Conservation (phyloP, 345 rosid species). For the Populus ilicifolia region DNA sequence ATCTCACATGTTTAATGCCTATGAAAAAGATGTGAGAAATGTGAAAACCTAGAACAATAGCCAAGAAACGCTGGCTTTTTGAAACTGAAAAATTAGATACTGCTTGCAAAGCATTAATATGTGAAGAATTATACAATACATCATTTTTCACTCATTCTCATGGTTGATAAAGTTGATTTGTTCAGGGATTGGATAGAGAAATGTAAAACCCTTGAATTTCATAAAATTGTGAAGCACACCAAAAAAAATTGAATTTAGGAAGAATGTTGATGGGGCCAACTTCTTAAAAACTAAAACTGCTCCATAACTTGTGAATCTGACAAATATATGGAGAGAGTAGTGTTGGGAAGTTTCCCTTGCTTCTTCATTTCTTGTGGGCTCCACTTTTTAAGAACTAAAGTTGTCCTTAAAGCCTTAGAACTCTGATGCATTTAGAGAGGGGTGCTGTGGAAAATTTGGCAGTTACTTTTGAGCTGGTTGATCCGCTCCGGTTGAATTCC, state of each 20-base stretch:
- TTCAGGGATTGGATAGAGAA: not conserved
- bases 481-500: not conserved
- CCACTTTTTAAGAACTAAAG: not conserved
- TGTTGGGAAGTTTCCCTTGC: not conserved
- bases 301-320: not conserved
- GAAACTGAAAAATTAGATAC: not conserved
- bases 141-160: not conserved
- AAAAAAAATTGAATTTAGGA: not conserved
- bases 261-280: not conserved
- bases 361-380: not conserved
- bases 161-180: not conserved
- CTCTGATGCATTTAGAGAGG: not conserved
- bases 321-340: not conserved
- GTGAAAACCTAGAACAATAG: not conserved
- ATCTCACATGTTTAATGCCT: not conserved
- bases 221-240: not conserved
- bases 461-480: not conserved
- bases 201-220: not conserved
- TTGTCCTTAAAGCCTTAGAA: not conserved
- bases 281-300: not conserved
- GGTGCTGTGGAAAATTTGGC: not conserved
- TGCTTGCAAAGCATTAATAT: not conserved
- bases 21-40: not conserved
- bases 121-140: not conserved
- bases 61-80: not conserved